phyloP scores from a whole-genome alignment of 805 yeast species.

The Starmerella vitae region DNA sequence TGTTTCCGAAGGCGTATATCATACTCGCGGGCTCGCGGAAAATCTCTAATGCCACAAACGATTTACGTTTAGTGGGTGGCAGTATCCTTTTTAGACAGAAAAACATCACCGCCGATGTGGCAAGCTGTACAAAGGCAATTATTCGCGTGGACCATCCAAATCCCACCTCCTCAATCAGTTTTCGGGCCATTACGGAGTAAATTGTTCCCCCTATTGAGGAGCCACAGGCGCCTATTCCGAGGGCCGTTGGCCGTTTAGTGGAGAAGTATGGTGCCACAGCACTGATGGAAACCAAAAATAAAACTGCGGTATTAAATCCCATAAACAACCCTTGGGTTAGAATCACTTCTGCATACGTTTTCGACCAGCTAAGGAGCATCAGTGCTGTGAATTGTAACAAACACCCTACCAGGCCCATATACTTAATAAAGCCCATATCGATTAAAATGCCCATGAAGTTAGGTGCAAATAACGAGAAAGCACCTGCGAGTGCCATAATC shows the following conservation, averaged over 20 bases:
- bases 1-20: conserved; percentile 19
- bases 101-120: conserved; percentile 20
- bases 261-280: conserved; percentile 36
- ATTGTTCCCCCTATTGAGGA: conserved; percentile 40
- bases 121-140: conserved; percentile 34
- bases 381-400: conserved; percentile 21
- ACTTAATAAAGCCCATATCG: conserved; percentile 23
- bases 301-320: conserved; percentile 34
- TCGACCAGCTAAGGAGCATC: conserved; percentile 28
- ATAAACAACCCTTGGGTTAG: conserved; percentile 39
- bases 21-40: conserved; percentile 22
- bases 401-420: conserved; percentile 20
- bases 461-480: conserved; percentile 14
- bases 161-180: conserved; percentile 33
- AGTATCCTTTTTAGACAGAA: conserved; percentile 22
- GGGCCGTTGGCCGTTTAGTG: conserved; percentile 33
- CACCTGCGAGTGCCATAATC: conserved; percentile 18
- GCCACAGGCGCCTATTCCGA: conserved; percentile 38
- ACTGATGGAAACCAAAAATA: conserved; percentile 35
- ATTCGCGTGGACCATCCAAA: conserved; percentile 42
- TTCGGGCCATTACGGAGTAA: conserved; percentile 36
- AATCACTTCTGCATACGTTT: conserved; percentile 37
- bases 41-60: conserved; percentile 20
- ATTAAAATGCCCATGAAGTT: conserved; percentile 24
- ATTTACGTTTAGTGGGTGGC: conserved; percentile 24